phyloP scores from a whole-genome alignment of 805 yeast species.

The Barnettozyma sucrosica region DNA sequence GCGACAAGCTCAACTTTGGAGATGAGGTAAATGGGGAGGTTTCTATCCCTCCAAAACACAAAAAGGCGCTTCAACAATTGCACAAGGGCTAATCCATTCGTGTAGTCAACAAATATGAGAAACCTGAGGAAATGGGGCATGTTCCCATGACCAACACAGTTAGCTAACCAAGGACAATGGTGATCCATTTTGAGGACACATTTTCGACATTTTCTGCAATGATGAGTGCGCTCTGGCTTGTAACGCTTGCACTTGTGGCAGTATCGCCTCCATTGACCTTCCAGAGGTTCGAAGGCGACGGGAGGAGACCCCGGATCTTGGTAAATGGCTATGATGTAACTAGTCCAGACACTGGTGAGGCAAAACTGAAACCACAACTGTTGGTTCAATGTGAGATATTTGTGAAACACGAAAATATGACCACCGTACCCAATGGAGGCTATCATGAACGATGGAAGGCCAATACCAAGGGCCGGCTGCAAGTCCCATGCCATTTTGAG shows the following conservation, averaged over 20 bases:
- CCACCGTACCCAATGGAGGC: slow-evolving; percentile 55
- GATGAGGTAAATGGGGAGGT: slow-evolving; percentile 52
- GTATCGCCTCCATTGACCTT: slow-evolving; percentile 56
- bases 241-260: slow-evolving; percentile 66
- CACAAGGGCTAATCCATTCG: slow-evolving; percentile 42
- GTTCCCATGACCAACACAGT: slow-evolving; percentile 79
- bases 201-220: slow-evolving; percentile 65
- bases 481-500: slow-evolving; percentile 15
- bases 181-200: slow-evolving; percentile 93
- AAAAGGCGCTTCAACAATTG: slow-evolving; percentile 37
- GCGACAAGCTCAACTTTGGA: slow-evolving; percentile 47
- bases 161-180: slow-evolving; percentile 91
- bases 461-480: slow-evolving; percentile 19
- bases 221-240: slow-evolving; percentile 84
- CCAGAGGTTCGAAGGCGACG: slow-evolving; percentile 34
- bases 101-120: slow-evolving; percentile 54
- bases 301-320: slow-evolving; percentile 69
- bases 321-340: slow-evolving; percentile 64
- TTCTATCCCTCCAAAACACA: slow-evolving; percentile 41
- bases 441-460: slow-evolving; percentile 62
- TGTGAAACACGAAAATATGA: slow-evolving; percentile 48
- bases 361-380: slow-evolving; percentile 44
- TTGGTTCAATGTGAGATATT: slow-evolving; percentile 32
- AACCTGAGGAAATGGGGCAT: slow-evolving; percentile 78
- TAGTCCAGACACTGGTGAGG: slow-evolving; percentile 60